Percentiles rank a stretch among this genome's conserved stretches.
Evolutionary conservation across 768 basidiomycete genomes (phyloP).

Genomic region (Suillus plorans): DNA sequence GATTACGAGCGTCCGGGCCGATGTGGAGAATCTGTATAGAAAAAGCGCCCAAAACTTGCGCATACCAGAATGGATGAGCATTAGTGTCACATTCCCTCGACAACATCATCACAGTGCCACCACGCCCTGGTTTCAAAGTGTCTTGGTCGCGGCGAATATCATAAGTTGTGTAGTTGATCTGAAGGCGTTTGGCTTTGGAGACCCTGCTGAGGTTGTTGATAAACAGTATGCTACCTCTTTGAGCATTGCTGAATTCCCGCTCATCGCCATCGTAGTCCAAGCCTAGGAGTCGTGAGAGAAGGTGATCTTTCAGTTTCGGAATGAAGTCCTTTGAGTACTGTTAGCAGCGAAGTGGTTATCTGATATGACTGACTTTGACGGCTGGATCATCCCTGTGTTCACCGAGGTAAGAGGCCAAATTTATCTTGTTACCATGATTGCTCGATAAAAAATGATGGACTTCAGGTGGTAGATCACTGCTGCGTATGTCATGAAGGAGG

Average conservation of each 20-base stretch:
- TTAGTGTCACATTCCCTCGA: constrained; percentile 13
- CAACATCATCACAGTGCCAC: constrained; percentile 21
- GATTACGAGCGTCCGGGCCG: background rate
- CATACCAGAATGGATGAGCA: constrained; percentile 25
- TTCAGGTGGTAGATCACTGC: background rate
- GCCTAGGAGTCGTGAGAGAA: constrained; percentile 14
- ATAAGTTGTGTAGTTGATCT: constrained; percentile 22
- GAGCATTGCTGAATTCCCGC: background rate
- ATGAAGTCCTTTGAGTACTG: constrained; percentile 17
- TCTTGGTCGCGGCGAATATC: constrained; percentile 20
- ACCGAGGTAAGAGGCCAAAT: constrained; percentile 6
- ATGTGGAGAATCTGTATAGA: constrained; percentile 15
- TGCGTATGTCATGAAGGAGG: background rate
- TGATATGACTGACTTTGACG: constrained; percentile 10
- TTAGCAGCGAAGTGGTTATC: too few species aligned
- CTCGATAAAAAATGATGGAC: constrained; percentile 4
- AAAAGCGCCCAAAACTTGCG: constrained; percentile 21
- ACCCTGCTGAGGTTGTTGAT: constrained; percentile 14
- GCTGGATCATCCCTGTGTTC: constrained; percentile 6
- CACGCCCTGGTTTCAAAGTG: background rate
- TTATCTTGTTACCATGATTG: constrained; percentile 4
- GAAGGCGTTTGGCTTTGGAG: constrained; percentile 6
- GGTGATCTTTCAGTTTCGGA: constrained; percentile 19
- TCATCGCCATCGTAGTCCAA: constrained; percentile 18
- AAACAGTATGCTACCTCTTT: constrained; percentile 4